A percentile compares a stretch with the other conserved stretches of the same genome.
These are phyloP conservation scores for Nitzschia sp. DNA, from an alignment of 108 stramenopile species.

Conservation along the genomic window DNA sequence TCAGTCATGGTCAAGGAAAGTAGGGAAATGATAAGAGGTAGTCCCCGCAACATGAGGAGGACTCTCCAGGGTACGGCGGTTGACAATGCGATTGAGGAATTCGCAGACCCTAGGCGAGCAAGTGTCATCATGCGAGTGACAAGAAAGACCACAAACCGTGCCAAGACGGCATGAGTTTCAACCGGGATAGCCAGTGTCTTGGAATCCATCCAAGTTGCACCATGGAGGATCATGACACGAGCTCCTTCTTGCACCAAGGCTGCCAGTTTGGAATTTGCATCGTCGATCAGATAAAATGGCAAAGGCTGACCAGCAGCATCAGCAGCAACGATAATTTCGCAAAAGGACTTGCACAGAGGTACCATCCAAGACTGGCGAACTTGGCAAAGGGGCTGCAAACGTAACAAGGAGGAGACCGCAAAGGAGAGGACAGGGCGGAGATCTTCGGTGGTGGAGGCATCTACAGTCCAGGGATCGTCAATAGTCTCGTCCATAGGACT, in stretches of 20 bases:
- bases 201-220: background rate
- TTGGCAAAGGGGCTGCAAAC: conserved; percentile 5
- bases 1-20: too few relatives aligned
- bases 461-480: background rate
- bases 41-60: conserved; percentile 3
- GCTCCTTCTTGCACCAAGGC: conserved; percentile 15
- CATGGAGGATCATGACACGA: background rate
- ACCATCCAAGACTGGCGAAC: conserved; percentile 7
- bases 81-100: background rate
- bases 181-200: background rate
- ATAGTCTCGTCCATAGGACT: background rate
- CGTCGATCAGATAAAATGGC: conserved; percentile 5
- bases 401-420: background rate
- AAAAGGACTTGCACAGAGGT: conserved; percentile 10
- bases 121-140: conserved; percentile 2
- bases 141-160: conserved; percentile 15
- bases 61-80: background rate
- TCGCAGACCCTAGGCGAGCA: background rate
- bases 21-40: background rate
- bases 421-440: conserved; percentile 4
- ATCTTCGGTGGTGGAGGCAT: conserved; percentile 10
- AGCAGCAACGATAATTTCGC: conserved; percentile 1
- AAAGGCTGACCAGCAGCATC: background rate
- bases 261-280: conserved; percentile 3
- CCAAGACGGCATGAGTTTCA: conserved; percentile 4